Percentiles rank a stretch among this genome's conserved stretches.
Evolutionary conservation across 2,329 filamentous ascomycete species (phyloP).

Genomic region (Botryotinia calthae): DNA sequence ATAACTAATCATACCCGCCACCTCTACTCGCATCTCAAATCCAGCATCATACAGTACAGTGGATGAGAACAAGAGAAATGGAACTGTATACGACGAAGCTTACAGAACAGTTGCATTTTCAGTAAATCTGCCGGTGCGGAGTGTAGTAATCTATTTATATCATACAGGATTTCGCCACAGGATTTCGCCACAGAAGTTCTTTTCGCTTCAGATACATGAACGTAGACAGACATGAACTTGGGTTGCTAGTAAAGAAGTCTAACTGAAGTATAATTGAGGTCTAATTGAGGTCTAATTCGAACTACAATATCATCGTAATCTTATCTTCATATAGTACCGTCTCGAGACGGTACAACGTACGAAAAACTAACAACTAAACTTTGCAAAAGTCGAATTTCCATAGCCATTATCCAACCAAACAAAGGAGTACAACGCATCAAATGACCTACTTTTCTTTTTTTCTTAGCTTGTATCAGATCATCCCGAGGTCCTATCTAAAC

Average conservation of each 20-base stretch:
- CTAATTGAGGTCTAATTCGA: background rate
- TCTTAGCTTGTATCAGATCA: constrained; percentile 24
- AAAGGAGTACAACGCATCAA: constrained; percentile 15
- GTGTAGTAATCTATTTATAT: background rate
- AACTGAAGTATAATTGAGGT: background rate
- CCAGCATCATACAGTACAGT: background rate
- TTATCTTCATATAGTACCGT: background rate
- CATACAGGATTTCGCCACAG: background rate
- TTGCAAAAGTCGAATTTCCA: background rate
- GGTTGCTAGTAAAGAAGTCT: background rate
- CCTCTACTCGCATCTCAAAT: background rate
- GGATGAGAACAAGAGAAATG: background rate
- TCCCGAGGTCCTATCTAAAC: background rate
- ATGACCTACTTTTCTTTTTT: constrained; percentile 1
- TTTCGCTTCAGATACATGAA: background rate
- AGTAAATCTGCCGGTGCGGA: background rate
- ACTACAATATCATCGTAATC: background rate
- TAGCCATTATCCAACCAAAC: background rate
- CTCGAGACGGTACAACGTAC: background rate
- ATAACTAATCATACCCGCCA: background rate
- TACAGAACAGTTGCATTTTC: background rate
- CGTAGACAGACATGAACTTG: background rate
- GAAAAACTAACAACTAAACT: background rate
- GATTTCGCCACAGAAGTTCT: background rate
- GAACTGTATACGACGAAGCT: background rate